Evolutionary conservation across 176 grass and related monocot genomes (phyloP).

Genomic region (Aegilops tauschii): DNA sequence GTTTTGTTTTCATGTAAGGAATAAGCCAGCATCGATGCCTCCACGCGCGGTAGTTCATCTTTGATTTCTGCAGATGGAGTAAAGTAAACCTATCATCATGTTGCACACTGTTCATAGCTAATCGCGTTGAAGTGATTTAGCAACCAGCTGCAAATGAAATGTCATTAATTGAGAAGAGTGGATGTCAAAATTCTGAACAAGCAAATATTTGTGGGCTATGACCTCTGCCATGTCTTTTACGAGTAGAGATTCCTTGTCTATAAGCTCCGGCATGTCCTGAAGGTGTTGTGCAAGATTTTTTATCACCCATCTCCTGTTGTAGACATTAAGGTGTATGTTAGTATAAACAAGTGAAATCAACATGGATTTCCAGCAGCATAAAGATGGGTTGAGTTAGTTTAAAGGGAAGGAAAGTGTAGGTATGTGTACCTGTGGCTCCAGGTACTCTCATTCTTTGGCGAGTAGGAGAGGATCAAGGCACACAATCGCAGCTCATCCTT

Average conservation of each 20-base stretch:
- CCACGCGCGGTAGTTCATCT: constrained; percentile 98
- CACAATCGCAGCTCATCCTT: constrained; percentile 63
- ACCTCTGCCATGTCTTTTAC: constrained; percentile 88
- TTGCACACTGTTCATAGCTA: neutral
- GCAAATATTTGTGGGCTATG: neutral
- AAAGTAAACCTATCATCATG: constrained; percentile 2
- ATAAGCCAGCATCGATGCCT: constrained; percentile 90
- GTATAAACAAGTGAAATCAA: neutral
- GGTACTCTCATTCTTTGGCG: constrained; percentile 60
- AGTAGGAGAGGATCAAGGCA: constrained; percentile 58
- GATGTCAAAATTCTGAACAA: constrained; percentile 3
- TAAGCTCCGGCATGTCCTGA: constrained; percentile 46
- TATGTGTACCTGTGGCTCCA: constrained; percentile 59
- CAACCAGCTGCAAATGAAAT: neutral
- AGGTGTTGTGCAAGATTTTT: constrained; percentile 56
- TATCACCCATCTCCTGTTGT: constrained; percentile 80
- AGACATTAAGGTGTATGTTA: neutral
- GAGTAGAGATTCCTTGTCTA: constrained; percentile 66
- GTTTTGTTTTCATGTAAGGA: constrained; percentile 67
- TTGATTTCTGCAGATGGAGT: constrained; percentile 68
- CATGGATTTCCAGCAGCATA: neutral
- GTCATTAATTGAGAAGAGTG: constrained; percentile 21
- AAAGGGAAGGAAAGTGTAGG: neutral
- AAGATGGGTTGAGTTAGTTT: neutral
- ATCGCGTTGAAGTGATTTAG: neutral